These are phyloP conservation scores for Aspergillus arachidicola DNA, from an alignment of 2,329 filamentous ascomycete genomes.

Conservation along the genomic window DNA sequence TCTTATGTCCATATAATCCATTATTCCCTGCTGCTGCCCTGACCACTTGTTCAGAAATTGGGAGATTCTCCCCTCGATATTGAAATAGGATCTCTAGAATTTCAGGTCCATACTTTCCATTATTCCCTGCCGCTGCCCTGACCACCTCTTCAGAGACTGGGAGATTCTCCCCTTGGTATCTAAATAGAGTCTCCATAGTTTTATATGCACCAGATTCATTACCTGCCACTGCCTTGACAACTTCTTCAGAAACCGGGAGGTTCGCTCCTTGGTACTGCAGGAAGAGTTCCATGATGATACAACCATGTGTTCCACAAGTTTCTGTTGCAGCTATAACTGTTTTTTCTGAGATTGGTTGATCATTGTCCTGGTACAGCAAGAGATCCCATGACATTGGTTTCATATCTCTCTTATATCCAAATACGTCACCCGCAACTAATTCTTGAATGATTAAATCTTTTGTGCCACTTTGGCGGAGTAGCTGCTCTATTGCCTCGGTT, in stretches of 20 bases:
- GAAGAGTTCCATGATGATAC: not conserved
- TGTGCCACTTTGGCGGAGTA: not conserved
- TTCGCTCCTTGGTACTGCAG: not conserved
- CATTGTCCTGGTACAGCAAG: not conserved
- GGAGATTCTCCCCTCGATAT: too few relatives aligned
- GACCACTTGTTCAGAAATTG: too few relatives aligned
- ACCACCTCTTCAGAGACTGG: not conserved
- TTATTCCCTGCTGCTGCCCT: too few relatives aligned
- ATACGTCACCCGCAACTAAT: too few relatives aligned
- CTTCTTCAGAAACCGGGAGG: not conserved
- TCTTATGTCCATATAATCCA: too few relatives aligned
- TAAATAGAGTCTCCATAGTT: not conserved
- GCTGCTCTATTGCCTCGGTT: not conserved
- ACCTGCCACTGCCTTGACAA: not conserved
- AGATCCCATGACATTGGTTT: not conserved
- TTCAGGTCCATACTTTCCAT: not conserved
- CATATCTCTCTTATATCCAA: too few relatives aligned
- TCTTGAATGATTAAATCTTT: not conserved
- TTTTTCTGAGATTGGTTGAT: not conserved
- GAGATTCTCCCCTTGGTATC: not conserved
- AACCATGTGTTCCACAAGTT: not conserved
- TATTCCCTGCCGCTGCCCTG: not conserved
- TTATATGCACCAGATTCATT: fast-evolving
- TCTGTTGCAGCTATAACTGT: not conserved
- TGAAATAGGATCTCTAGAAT: not conserved